Percentiles rank a stretch among this genome's conserved stretches.
These are phyloP conservation scores for Solanum hybrid DNA, from an alignment of 305 asterid species.

Conservation along the genomic window DNA sequence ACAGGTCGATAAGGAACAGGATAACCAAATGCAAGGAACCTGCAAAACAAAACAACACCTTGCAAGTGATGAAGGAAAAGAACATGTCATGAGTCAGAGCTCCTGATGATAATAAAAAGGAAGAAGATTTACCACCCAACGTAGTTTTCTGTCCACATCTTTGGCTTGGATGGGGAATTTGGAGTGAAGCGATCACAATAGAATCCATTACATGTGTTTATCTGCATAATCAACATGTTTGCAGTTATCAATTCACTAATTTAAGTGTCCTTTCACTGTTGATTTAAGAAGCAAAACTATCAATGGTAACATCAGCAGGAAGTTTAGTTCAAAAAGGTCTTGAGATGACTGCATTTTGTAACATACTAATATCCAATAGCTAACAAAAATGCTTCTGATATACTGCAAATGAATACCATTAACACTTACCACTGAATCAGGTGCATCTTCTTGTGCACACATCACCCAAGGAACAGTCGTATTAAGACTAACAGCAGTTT, in stretches of 20 bases:
- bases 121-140: conserved; percentile 54
- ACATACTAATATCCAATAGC: neutral
- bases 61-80: neutral
- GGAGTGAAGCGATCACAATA: conserved; percentile 69
- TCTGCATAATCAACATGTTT: conserved; percentile 34
- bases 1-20: conserved; percentile 75
- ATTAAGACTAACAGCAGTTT: conserved; percentile 59
- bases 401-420: neutral
- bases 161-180: conserved; percentile 60
- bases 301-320: neutral
- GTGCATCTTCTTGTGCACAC: conserved; percentile 69
- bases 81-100: neutral
- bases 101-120: neutral
- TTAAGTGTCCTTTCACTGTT: neutral
- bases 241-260: neutral
- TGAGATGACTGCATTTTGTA: neutral
- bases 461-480: conserved; percentile 86
- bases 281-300: neutral
- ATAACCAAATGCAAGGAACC: conserved; percentile 85
- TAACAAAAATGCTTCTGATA: neutral
- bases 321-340: neutral
- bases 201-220: conserved; percentile 79
- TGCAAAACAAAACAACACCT: conserved; percentile 12
- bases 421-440: conserved; percentile 59
- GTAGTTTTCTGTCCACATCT: conserved; percentile 86